Percentiles rank a stretch among this genome's conserved stretches.
phyloP scores from a whole-genome alignment of 352 stramenopile genomes.

The Aphanomyces euteiches region DNA sequence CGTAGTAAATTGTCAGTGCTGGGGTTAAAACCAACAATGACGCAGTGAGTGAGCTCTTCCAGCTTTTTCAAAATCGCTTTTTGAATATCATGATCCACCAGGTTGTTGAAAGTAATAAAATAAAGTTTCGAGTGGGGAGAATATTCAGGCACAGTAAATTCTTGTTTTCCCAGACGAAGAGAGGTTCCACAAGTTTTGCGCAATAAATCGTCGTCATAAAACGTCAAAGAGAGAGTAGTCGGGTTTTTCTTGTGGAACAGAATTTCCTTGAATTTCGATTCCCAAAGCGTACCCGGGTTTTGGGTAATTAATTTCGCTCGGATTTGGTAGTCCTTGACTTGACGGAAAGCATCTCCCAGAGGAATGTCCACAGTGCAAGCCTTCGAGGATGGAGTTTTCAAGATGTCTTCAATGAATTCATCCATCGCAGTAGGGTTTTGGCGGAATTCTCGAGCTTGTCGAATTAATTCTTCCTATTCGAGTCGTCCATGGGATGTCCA shows the following conservation, averaged over 20 bases:
- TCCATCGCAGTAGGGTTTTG: not conserved
- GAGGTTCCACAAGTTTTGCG: not conserved
- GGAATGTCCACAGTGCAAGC: not conserved
- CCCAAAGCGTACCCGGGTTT: not conserved
- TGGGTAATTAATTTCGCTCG: not conserved
- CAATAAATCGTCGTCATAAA: not conserved
- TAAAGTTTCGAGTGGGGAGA: not conserved
- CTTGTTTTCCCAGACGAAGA: not conserved
- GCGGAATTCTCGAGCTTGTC: too few relatives aligned
- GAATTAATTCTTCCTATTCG: too few relatives aligned
- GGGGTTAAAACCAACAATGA: not conserved
- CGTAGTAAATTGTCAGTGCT: not conserved
- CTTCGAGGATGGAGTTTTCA: not conserved
- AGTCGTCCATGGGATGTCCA: too few relatives aligned
- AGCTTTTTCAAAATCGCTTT: not conserved
- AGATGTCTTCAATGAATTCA: not conserved
- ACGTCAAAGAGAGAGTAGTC: not conserved
- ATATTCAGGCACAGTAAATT: slow-evolving; percentile 3
- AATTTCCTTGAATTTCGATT: not conserved
- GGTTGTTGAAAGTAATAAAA: slow-evolving; percentile 3
- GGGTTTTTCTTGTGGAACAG: not conserved
- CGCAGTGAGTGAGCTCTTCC: not conserved
- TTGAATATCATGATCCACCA: not conserved
- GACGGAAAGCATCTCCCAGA: not conserved
- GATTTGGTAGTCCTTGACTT: not conserved